Conservation (phyloP, 1,284 basidiomycete species). For the Trametes sp. region DNA sequence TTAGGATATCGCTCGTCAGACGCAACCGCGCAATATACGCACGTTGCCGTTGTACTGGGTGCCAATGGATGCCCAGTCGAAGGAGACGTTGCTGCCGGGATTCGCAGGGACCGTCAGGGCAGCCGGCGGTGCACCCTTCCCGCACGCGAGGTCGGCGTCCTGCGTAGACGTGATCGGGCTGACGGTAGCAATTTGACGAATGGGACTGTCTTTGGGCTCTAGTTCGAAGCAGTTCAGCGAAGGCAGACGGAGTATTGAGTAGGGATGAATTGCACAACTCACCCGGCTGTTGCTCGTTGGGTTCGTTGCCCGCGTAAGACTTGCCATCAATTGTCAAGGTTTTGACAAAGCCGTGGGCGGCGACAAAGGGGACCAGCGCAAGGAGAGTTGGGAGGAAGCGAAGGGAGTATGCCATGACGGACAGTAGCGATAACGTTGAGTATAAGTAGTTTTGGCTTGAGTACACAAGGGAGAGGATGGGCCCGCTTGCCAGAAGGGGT, state of each 20-base stretch:
- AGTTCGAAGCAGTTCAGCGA: too few relatives aligned
- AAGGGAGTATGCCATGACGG: not conserved
- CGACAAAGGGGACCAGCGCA: slow-evolving; percentile 9
- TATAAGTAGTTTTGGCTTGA: not conserved
- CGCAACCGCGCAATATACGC: slow-evolving; percentile 42
- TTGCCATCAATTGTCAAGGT: slow-evolving; percentile 32
- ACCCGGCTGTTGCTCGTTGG: slow-evolving; percentile 14
- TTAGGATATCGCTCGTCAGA: not conserved
- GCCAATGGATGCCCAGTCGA: slow-evolving; percentile 59
- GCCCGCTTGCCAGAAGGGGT: not conserved
- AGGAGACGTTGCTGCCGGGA: slow-evolving; percentile 49
- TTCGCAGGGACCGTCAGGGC: slow-evolving; percentile 45
- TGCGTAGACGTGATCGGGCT: slow-evolving; percentile 48
- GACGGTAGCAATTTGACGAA: slow-evolving; percentile 38
- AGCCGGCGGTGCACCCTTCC: slow-evolving; percentile 47
- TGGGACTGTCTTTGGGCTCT: slow-evolving; percentile 31
- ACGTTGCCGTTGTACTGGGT: slow-evolving; percentile 11
- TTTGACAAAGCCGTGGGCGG: slow-evolving; percentile 32
- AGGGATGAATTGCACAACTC: not conserved
- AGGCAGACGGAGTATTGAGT: too few relatives aligned
- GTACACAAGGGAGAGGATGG: not conserved
- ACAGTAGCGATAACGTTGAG: too few relatives aligned
- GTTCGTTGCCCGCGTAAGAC: slow-evolving; percentile 28
- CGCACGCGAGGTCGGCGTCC: slow-evolving; percentile 50
- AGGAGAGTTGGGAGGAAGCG: not conserved